Evolutionary conservation across 495 filamentous ascomycete species (phyloP), one percentile per base, ranked within the genome.

Genomic region (Penicillium parvum): DNA sequence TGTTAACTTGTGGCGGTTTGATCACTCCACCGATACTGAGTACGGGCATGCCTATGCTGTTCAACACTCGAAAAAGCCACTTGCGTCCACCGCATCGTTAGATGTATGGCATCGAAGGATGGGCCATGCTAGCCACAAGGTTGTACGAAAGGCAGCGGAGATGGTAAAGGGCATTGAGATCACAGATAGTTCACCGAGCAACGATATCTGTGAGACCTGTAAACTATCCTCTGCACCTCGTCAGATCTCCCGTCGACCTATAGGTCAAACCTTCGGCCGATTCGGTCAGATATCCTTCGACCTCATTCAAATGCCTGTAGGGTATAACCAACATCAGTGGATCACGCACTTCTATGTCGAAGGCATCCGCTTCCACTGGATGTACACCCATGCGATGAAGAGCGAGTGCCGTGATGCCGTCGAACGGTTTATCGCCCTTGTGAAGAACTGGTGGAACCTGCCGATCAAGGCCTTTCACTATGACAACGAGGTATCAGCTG

Each of bases 281-380:
- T 37, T 35, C 20, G 33, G 38, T 34, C n/a, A 20, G 2, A 19
- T 42, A 7, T 19, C 30, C 14, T 48, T 37, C 16, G 45, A 48
- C 25, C 23, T 48, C 1, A 26, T 48, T 9, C 12, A 42, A 17
- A 21, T 48, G 7, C 23, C 12, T 6, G 18, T 23, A 28, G 30
- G 21, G 1, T 42, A 29, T 6, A 43, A 48, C 14, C n/a, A 25
- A 2, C 10, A 41, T 22, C 7, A 21, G 8, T 49, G 34, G 32
- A 25, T 49, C n/a, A 12, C 45, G 1, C 20, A 49, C 12, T 41
- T 50, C 16, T n/a, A n/a, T 22, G 2, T 1, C 4, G 12, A 50
- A 12, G 47, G 39, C 7, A 50, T 50, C 3, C 33, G 40, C 1
- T 36, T 39, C 11, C 35, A 50, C n/a, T 22, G 25, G 5, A n/a